Base-by-base conservation (phyloP, 257 asterid genomes). In the Solanum paucissectum region DNA sequence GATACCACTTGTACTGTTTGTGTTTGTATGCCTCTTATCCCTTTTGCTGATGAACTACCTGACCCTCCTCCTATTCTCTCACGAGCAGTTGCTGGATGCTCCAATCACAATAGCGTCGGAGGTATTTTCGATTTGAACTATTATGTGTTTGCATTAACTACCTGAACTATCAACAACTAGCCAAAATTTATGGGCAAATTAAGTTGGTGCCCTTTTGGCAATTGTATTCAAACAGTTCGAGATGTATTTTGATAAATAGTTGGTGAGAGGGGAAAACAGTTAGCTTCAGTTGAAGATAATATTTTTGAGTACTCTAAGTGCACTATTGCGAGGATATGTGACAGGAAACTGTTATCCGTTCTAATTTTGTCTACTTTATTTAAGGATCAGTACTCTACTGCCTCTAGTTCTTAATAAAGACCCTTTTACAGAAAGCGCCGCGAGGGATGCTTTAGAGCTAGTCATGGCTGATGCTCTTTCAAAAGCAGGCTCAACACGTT, bases 51-150 rank as follows among this genome's bases (percentile, higher is more conserved):
- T n/a, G 90, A 92, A 49, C 75, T 90, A 86, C 95, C 98, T 18
- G 95, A 94, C 83, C 96, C 97, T 73, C 93, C 91, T 25, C 94
- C 97, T 4, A 89, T 95, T 18, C 95, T 93, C 7, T 92, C 97
- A n/a, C 95, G 98, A 9, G 91, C 98, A 12, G 90, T 94, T n/a
- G 97, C 97, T 44, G 98, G 97, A 76, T 94, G 96, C 91, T 93
- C 98, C 44, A 95, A 94, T 42, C 98, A 95, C 90, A 95, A 95
- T 87, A 94, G 98, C 58, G 98, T 95, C 81, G 98, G 98, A 83
- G 98, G 98, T 95, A 89, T 46, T 81, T 46, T 64, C 7, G n/a
- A 62, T 62, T 9, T 62, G 32, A 23, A 60, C 69, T 60, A 60
- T 62, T 12, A 25, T 5, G 71, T 66, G 20, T 66, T 66, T 66